Evolutionary conservation across 2,329 filamentous ascomycete species (phyloP).

Genomic region (Scedosporium minutisporum): DNA sequence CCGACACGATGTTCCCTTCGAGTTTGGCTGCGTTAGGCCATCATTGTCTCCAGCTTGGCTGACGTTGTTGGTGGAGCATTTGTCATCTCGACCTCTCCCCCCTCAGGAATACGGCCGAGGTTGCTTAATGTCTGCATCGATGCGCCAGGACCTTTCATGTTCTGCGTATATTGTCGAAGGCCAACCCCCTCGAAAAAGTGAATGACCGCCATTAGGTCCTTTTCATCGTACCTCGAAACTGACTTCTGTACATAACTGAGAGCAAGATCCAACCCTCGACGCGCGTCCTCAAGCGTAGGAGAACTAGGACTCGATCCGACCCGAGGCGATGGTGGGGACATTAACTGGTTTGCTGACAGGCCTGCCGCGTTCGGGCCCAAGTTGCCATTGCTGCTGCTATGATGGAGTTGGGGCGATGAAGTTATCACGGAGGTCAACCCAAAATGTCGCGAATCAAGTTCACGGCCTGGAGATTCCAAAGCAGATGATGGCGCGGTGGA

Average conservation of each 20-base stretch:
- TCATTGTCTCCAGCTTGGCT: slow-evolving; percentile 5
- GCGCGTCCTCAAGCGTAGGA: slow-evolving; percentile 10
- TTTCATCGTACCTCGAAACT: slow-evolving; percentile 6
- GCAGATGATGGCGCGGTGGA: slow-evolving; percentile 36
- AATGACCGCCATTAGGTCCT: slow-evolving; percentile 9
- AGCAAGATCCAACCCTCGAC: slow-evolving; percentile 9
- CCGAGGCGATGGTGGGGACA: background rate
- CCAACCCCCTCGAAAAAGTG: slow-evolving; percentile 11
- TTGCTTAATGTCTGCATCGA: slow-evolving; percentile 3
- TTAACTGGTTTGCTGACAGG: background rate
- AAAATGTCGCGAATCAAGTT: slow-evolving; percentile 33
- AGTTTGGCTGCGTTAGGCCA: background rate
- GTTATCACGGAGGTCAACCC: slow-evolving; percentile 10
- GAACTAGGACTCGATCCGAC: background rate
- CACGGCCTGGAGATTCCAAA: slow-evolving; percentile 39
- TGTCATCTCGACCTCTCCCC: slow-evolving; percentile 7
- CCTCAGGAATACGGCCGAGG: slow-evolving; percentile 7
- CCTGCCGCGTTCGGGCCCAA: slow-evolving; percentile 24
- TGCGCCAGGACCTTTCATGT: background rate
- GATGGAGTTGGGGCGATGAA: slow-evolving; percentile 36
- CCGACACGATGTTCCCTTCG: too few relatives aligned
- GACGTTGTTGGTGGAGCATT: background rate
- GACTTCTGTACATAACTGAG: slow-evolving; percentile 10
- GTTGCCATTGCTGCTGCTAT: slow-evolving; percentile 41
- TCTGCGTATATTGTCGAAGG: slow-evolving; percentile 3